Evolutionary conservation across 1,284 basidiomycete genomes (phyloP), one percentile per base, ranked within the genome.

Genomic region (Phellinidium pouzarii): DNA sequence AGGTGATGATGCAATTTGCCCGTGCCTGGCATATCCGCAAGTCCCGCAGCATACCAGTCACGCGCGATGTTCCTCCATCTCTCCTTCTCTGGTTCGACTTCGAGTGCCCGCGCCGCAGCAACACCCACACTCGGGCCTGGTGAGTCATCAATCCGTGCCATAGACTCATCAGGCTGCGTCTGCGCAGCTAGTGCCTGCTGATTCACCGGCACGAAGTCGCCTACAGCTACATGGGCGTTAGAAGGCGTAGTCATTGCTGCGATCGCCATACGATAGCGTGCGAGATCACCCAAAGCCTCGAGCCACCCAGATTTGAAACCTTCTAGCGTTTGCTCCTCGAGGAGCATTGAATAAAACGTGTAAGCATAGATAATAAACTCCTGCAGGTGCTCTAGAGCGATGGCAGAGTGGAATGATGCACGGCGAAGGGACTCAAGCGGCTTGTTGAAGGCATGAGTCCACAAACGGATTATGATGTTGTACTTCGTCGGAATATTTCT

Each of bases 351-450:
- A 71, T 98, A 98, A 63, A 94, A 95, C 0, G 84, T 84, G 68
- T 99, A 99, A 0, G 94, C 90, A 61, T 91, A 95, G 64, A 94
- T 94, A 48, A 98, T 91, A 61, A 94, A 95, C 59, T 95, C 85
- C 60, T 87, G 82, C 38, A 98, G 75, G 58, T 91, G 81, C 61
- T 95, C 87, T 50, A 84, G 68, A 25, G 84, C 77, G 52, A 83
- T 69, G 1, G 73, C 68, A 0, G 80, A 83, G 0, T 73, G 68
- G 57, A 79, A 79, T 55, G 84, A 94, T 0, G 88, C 86, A 50
- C 87, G 85, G 5, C 94, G 85, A 36, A 99, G 79, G 9, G 88
- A 82, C 66, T 97, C 93, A 57, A 98, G 83, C 44, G 96, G 78
- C 45, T 86, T 85, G 67, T 96, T 85, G 67, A 97, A 97, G 0